phyloP scores from a whole-genome alignment of 2,329 filamentous ascomycete genomes.

The Diaporthe capsici region DNA sequence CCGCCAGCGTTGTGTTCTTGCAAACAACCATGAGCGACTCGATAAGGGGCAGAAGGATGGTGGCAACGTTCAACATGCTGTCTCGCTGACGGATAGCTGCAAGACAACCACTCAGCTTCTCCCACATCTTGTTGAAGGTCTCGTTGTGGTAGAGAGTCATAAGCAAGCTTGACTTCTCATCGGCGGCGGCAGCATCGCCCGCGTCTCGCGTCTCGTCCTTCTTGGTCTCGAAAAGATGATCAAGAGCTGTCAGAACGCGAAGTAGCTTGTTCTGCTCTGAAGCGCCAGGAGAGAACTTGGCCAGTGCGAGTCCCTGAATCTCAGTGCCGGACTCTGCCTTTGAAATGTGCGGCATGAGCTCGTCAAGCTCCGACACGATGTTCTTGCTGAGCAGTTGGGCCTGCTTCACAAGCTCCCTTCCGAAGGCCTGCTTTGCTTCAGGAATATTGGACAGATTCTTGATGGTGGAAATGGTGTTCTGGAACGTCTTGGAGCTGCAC shows the following conservation, averaged over 20 bases:
- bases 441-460: conserved; percentile 97
- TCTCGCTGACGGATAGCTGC: conserved; percentile 90
- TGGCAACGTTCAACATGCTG: conserved; percentile 97
- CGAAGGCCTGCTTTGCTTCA: conserved; percentile 89
- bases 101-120: conserved; percentile 90
- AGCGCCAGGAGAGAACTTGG: conserved; percentile 95
- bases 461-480: conserved; percentile 97
- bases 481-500: conserved; percentile 97
- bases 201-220: conserved; percentile 59
- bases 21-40: conserved; percentile 99
- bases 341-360: conserved; percentile 87
- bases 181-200: conserved; percentile 43
- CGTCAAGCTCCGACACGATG: conserved; percentile 86
- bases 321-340: conserved; percentile 91
- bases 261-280: conserved; percentile 98
- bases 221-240: conserved; percentile 91
- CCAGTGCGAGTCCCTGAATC: conserved; percentile 92
- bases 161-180: conserved; percentile 85
- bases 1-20: conserved; percentile 92
- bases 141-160: conserved; percentile 90
- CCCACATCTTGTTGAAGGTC: conserved; percentile 92
- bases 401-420: conserved; percentile 91
- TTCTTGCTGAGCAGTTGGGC: conserved; percentile 87
- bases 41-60: conserved; percentile 92
- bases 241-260: conserved; percentile 90